Evolutionary conservation across 441 rosid species (phyloP), one percentile per base, ranked within the genome.

Genomic region (Biscutella laevigata): DNA sequence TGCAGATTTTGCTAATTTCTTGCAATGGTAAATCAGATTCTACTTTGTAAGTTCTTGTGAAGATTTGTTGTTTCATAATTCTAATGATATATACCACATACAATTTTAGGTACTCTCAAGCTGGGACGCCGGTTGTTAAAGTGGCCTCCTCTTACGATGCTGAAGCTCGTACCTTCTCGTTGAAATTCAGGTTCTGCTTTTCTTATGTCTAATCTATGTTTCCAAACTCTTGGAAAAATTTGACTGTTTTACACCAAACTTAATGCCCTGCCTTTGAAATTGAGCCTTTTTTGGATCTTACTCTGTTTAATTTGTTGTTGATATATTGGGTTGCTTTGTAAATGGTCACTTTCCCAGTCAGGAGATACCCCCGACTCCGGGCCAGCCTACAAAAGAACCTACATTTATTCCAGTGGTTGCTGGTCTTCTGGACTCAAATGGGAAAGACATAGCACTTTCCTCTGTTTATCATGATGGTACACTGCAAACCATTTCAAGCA

Each of bases 101-200:
- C 6, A 32, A 40, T 55, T 54, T 9, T 69, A 92, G 99, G 99
- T 92, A 88, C 73, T 86, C 96, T 36, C 97, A 88, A 78, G 92
- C 95, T 48, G 99, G 99, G 55, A 92, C 99, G n/a, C 99, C 99
- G 43, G 22, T 63, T 15, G 78, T 92, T 62, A 84, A 86, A 73
- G 99, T 82, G 54, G 70, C 77, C 36, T 84, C 99, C 7, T 75
- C 77, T 54, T 92, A 88, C 27, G 38, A 84, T 73, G 81, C 88
- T 36, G 92, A 82, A 57, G 77, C 85, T 64, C 76, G 12, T 66
- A 81, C 86, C 16, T 82, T 77, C 73, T 79, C 95, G 59, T 76
- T 92, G 72, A 88, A 82, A 75, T 92, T 92, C 66, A 77, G 95
- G 99, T 92, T 67, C 11, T 11, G 1, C 30, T 66, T 55, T 65